Evolutionary conservation across 169 alveolate genomes (phyloP), one percentile per base, ranked within the genome.

Genomic region (Neospora caninum): DNA sequence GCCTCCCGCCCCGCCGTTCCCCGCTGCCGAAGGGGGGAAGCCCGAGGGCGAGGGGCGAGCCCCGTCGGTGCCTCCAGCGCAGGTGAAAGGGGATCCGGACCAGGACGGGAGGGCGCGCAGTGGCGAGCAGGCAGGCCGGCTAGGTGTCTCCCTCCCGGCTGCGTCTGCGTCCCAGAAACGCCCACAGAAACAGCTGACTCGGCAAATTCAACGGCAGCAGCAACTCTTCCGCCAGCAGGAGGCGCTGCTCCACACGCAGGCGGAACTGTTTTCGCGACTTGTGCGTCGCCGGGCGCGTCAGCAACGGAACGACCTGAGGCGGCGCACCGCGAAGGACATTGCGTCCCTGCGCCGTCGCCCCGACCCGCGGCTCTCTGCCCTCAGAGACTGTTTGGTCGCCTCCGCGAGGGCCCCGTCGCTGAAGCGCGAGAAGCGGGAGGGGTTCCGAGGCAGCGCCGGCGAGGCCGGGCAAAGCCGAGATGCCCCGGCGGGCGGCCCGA

Each of bases 171-270:
- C 84, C 16, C 27, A 16, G 86, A 78, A 78, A 25, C 34, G 67
- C 6, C 89, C 22, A 67, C 89, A 82, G 64, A 22, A 82, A 67
- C 64, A 82, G 54, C 41, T 41, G 41, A 49, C 89, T 7, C 38
- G 41, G 64, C 89, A 82, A 31, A 7, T 82, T 25, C 64, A 41
- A 38, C 53, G 64, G 0, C 89, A 82, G 89, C 67, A 82, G 67
- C 67, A 82, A n/a, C 89, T 82, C 34, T 82, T 10, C 39, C 89
- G 64, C 7, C 89, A 82, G 67, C 89, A 82, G 89, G 89, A 82
- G 64, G 43, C 38, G 18, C 67, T 38, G 20, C 67, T 41, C 43
- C 89, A 38, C 38, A 27, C 9, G 39, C 67, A 82, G 31, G 89
- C 2, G 89, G 64, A 43, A 6, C 89, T 78, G 27, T 38, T 78